phyloP scores from a whole-genome alignment of 352 stramenopile species.

The Thraustochytrium sp. region DNA sequence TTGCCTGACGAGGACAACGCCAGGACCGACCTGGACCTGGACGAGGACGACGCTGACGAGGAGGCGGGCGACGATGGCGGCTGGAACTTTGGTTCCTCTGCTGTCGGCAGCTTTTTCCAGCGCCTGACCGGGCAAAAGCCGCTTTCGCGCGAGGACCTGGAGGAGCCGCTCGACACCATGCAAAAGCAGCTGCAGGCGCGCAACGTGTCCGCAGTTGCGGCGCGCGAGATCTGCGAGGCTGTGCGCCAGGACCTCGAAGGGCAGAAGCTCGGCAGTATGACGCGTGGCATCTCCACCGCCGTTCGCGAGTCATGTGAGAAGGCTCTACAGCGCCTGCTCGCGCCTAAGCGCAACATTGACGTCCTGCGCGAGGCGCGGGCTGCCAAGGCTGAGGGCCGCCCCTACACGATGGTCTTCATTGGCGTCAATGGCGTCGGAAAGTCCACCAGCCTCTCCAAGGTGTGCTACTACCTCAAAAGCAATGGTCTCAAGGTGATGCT shows the following conservation, averaged over 20 bases:
- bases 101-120: constrained; percentile 69
- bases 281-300: constrained; percentile 71
- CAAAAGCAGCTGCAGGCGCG: constrained; percentile 89
- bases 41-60: not conserved
- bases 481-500: constrained; percentile 88
- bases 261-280: constrained; percentile 89
- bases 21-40: constrained; percentile 4
- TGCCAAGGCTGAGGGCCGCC: constrained; percentile 57
- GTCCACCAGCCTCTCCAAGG: constrained; percentile 95
- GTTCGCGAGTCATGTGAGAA: constrained; percentile 89
- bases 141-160: constrained; percentile 82
- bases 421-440: constrained; percentile 98
- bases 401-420: constrained; percentile 97
- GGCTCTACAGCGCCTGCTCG: constrained; percentile 86
- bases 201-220: constrained; percentile 93
- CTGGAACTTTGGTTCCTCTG: constrained; percentile 25
- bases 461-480: constrained; percentile 96
- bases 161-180: constrained; percentile 84
- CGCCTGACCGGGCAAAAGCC: constrained; percentile 81
- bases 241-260: constrained; percentile 86
- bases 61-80: constrained; percentile 2
- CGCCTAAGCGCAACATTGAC: constrained; percentile 88
- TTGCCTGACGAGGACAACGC: not conserved
- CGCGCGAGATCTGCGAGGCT: constrained; percentile 86
- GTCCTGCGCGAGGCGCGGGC: constrained; percentile 81